Evolutionary conservation across 495 filamentous ascomycete genomes (phyloP).

Genomic region (Sabuloglossum arenarium): DNA sequence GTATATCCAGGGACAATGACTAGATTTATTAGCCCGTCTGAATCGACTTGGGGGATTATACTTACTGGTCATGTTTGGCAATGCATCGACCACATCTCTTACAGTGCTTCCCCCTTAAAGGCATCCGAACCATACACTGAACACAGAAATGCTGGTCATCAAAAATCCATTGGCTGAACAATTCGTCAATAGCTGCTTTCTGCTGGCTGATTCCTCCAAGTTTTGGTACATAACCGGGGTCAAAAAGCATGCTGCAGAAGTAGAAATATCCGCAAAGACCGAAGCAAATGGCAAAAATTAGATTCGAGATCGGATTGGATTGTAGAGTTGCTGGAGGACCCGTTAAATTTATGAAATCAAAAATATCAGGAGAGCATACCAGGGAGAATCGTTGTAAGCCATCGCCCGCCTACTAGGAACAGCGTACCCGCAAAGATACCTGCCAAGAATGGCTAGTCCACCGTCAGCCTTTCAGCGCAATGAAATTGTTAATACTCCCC

Average conservation of each 20-base stretch:
- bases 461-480: not conserved
- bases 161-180: conserved; percentile 68
- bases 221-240: conserved; percentile 92
- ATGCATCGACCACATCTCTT: conserved; percentile 76
- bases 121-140: conserved; percentile 78
- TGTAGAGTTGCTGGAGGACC: conserved; percentile 36
- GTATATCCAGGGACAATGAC: conserved; percentile 94
- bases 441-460: conserved; percentile 56
- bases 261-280: conserved; percentile 68
- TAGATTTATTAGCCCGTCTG: conserved; percentile 14
- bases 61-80: conserved; percentile 93
- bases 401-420: conserved; percentile 64
- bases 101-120: conserved; percentile 89
- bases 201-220: conserved; percentile 70
- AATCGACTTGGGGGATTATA: conserved; percentile 5
- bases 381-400: conserved; percentile 51
- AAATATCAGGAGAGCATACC: conserved; percentile 23
- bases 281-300: conserved; percentile 45
- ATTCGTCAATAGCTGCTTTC: conserved; percentile 65
- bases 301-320: conserved; percentile 45
- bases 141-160: conserved; percentile 90
- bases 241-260: conserved; percentile 56
- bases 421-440: conserved; percentile 81
- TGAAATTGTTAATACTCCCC: not conserved
- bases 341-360: not conserved